Base-by-base conservation (phyloP, 1,139 yeast species). In the Lodderomyces theae region DNA sequence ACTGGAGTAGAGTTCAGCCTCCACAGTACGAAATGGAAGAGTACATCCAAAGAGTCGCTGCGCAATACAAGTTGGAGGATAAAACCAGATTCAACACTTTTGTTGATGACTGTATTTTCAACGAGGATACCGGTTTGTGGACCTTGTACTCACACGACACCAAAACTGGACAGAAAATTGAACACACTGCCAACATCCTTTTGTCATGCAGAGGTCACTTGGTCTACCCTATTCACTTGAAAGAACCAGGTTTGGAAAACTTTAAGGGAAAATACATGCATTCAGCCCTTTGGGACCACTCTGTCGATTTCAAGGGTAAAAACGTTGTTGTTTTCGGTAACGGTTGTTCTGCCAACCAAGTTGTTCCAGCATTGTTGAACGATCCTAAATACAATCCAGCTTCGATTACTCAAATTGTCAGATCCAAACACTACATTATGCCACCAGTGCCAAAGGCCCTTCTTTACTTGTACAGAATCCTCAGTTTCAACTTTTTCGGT, bases 11-110 rank as follows among this genome's bases (percentile, higher is more conserved):
- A 46, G 42, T 67, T 18, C 67, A 71, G 37, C 80, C 80, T 6
- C 77, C 72, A 1, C 78, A 74, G 51, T 61, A 58, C 42, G 80
- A 75, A 48, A 61, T 75, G 61, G 69, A 71, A 46, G 74, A 67
- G 48, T 75, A 75, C 49, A 63, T 75, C 42, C 59, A 64, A 45
- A 52, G 51, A 24, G 66, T 74, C 18, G 75, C 66, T 10, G 54
- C 63, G 15, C 64, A 66, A 37, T 63, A 70, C 45, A 51, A 59
- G 13, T 50, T 75, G 37, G 48, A 51, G 11, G 54, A 60, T 29
- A 57, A 68, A 28, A 56, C 64, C 11, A 52, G 54, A 21, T 65
- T 70, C 46, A 48, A 56, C 38, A 64, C 66, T 8, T 47, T 52
- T 12, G 59, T 74, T 8, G 53, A 59, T 15, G 46, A 52, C 24